phyloP scores from a whole-genome alignment of 345 rosid species.

The Zanthoxylum bungeanum region DNA sequence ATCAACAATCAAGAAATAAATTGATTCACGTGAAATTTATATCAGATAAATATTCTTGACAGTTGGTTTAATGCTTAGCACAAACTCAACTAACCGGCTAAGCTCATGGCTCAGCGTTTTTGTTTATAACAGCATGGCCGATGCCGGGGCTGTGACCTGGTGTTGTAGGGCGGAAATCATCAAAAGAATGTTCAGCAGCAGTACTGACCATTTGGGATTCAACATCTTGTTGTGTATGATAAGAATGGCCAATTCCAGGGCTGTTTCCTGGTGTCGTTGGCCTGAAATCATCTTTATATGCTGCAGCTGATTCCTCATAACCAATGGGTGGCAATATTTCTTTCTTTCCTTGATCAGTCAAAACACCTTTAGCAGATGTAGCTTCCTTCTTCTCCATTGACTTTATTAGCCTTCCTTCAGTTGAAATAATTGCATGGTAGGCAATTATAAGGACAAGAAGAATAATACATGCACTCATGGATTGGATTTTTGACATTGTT shows the following conservation, averaged over 20 bases:
- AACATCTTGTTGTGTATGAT: neutral
- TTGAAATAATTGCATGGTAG: conserved; percentile 21
- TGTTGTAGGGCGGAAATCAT: conserved; percentile 43
- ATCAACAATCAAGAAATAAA: too few relatives aligned
- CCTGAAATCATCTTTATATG: conserved; percentile 16
- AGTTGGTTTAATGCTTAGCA: too few relatives aligned
- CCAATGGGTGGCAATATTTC: neutral
- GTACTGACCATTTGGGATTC: neutral
- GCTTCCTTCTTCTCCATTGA: conserved; percentile 3
- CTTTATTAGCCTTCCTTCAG: conserved; percentile 35
- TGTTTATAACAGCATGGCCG: conserved; percentile 35
- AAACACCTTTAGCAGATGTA: neutral
- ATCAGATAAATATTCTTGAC: too few relatives aligned
- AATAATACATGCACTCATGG: conserved; percentile 8
- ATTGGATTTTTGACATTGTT: conserved; percentile 24
- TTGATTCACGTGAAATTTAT: too few relatives aligned
- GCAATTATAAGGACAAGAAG: conserved; percentile 26
- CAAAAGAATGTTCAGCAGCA: conserved; percentile 9
- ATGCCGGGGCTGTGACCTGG: conserved; percentile 57
- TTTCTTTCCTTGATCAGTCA: neutral
- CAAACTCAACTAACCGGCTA: too few relatives aligned
- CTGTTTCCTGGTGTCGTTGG: conserved; percentile 42
- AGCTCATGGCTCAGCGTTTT: conserved; percentile 26
- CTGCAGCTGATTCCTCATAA: neutral
- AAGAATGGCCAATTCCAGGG: conserved; percentile 37